These are phyloP conservation scores for Tricholoma saponaceum DNA, from an alignment of 768 basidiomycete species.

Conservation along the genomic window DNA sequence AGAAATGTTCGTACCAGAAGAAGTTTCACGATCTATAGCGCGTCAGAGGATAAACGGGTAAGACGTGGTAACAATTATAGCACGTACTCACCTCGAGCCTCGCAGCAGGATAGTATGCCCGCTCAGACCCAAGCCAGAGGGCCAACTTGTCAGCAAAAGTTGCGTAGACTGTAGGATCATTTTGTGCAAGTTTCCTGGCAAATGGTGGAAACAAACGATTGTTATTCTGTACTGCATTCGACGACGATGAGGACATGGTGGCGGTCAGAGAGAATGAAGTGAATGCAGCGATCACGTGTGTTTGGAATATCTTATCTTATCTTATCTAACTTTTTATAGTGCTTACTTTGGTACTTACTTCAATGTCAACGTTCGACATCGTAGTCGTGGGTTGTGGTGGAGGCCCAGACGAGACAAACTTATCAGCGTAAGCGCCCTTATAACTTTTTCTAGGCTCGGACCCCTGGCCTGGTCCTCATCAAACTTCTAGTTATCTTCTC, in stretches of 20 bases:
- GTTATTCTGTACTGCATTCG: constrained; percentile 24
- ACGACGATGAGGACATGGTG: constrained; percentile 7
- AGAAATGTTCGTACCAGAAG: constrained; percentile 33
- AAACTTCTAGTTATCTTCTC: constrained; percentile 69
- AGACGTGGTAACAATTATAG: not conserved
- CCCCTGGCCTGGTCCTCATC: constrained; percentile 10
- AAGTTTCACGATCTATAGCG: constrained; percentile 43
- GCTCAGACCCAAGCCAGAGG: constrained; percentile 40
- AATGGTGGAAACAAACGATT: constrained; percentile 35
- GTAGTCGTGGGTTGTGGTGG: constrained; percentile 82
- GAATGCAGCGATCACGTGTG: constrained; percentile 4
- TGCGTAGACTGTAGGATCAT: constrained; percentile 21
- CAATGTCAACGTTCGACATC: constrained; percentile 57
- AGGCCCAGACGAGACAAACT: constrained; percentile 85
- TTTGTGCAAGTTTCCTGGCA: constrained; percentile 26
- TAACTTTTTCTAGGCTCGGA: not conserved
- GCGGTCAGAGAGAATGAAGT: no score
- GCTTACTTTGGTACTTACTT: no score
- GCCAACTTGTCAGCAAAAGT: constrained; percentile 33
- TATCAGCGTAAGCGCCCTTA: constrained; percentile 65
- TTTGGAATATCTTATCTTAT: constrained; percentile 4
- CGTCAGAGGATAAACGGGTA: not conserved
- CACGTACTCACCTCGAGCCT: constrained; percentile 38
- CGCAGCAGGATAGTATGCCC: constrained; percentile 50
- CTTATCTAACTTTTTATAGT: not conserved